Evolutionary conservation across 805 yeast species (phyloP), one percentile per base, ranked within the genome.

Genomic region (Pichia kluyveri): DNA sequence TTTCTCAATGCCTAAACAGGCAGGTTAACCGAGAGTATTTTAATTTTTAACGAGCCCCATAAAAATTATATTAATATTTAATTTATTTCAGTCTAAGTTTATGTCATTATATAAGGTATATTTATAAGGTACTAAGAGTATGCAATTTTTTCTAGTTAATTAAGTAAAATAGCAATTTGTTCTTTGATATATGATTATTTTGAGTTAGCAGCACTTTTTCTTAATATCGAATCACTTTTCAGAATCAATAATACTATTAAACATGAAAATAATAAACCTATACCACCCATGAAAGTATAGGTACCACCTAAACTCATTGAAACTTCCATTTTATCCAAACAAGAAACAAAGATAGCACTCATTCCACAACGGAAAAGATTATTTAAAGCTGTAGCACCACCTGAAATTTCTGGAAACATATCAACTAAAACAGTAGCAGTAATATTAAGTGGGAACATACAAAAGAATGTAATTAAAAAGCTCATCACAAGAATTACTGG

Each of bases 341-440:
- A 81, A 0, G 86, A 93, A 19, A 83, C 72, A 40, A 84, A 80
- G 1, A 78, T 72, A 0, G 95, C 95, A 31, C 83, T 82, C 43
- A 79, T 56, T n/a, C 77, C 68, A 60, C 96, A 89, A 55, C 96
- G 69, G 23, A 80, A 71, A 30, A 88, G 66, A 58, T 89, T 89
- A 52, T 83, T 70, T 44, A 84, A 72, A 10, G 93, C 83, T 0
- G 87, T 75, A 5, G 90, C 83, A 4, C 91, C 77, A 0, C 95
- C 86, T 0, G 88, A 73, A 42, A 75, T 74, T 4, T 71, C 63
- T 0, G 96, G 95, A 52, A 74, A 81, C 49, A 87, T 60, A 58
- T 89, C 96, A n/a, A 87, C 84, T 47, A 86, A 61, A 39, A 88
- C 63, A 0, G 93, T 85, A 0, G 82, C 74, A 3, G 80, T 70